phyloP scores from a whole-genome alignment of 192 early-diverging fungal species.

The Umbelopsis isabellina region DNA sequence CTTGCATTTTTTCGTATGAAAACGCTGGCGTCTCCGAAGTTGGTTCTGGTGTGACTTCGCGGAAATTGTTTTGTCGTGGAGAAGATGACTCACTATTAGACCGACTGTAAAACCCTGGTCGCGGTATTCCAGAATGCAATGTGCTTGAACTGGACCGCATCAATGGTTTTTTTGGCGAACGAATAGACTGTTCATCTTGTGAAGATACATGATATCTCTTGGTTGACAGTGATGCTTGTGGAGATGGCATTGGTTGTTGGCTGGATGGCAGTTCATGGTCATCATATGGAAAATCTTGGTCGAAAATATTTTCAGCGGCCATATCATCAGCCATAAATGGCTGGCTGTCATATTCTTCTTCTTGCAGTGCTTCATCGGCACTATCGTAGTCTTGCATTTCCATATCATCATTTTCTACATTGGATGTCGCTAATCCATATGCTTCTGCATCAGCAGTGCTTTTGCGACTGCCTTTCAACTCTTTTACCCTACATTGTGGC shows the following conservation, averaged over 20 bases:
- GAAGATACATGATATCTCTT: neutral
- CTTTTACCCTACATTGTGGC: constrained; percentile 46
- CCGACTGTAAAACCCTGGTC: neutral
- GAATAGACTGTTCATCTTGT: neutral
- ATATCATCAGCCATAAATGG: constrained; percentile 11
- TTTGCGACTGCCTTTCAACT: constrained; percentile 1
- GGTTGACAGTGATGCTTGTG: neutral
- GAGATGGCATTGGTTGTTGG: neutral
- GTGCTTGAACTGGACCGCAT: constrained; percentile 9
- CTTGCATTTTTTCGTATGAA: constrained; percentile 52
- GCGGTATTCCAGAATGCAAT: constrained; percentile 4
- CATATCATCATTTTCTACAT: constrained; percentile 2
- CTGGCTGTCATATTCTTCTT: constrained; percentile 13
- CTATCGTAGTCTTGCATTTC: constrained; percentile 6
- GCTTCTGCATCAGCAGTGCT: neutral
- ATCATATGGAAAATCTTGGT: constrained; percentile 26
- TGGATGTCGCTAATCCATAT: neutral
- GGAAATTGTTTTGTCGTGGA: neutral
- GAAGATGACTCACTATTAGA: constrained; percentile 10
- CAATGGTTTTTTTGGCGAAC: neutral
- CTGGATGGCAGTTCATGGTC: constrained; percentile 6
- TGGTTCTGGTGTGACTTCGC: neutral
- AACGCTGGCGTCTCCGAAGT: constrained; percentile 14
- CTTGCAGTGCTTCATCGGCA: neutral
- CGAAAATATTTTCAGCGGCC: constrained; percentile 27